Base-by-base conservation (phyloP, 2,329 filamentous ascomycete genomes). In the Thielaviopsis punctulata region DNA sequence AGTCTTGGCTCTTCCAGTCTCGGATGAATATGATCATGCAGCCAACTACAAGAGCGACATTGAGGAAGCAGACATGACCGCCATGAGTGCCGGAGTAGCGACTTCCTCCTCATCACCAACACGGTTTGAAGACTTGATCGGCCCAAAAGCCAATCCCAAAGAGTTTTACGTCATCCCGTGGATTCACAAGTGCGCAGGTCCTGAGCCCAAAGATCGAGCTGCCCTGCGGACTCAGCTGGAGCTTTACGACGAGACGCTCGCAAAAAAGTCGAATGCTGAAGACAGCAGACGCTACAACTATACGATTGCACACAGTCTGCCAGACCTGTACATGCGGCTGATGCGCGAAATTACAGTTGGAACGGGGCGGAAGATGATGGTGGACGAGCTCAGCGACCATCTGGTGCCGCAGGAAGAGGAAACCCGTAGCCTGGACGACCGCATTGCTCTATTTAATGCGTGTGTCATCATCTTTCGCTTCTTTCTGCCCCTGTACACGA, bases 391-490 rank as follows among this genome's bases (percentile, higher is more conserved):
- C n/a, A n/a, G n/a, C n/a, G n/a, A n/a, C n/a, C n/a, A n/a, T n/a
- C n/a, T n/a, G n/a, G n/a, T n/a, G n/a, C n/a, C n/a, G n/a, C n/a
- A n/a, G n/a, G n/a, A n/a, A n/a, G n/a, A n/a, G n/a, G n/a, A 41
- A 7, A 18, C 36, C 22, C 57, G 57, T 19, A 51, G 55, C 22
- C 63, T 67, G 22, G 64, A 68, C 22, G 60, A 60, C 9, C 60
- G 60, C 1, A 57, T 69, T 7, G 67, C 68, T 27, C 57, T 72
- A 0, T 66, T 69, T 51, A 71, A 70, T 53, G 62, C 62, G 25
- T 64, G 65, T 1, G 65, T 70, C 36, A 55, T 60, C 1, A 30
- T 71, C 1, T 70, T 69, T 55, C 59, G 60, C 6, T 66, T 72
- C 36, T 73, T 72, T 53, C 59, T 73, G 8, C 69, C 70, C 0